Conservation (phyloP, 352 stramenopile genomes). For the Phytophthora capsici region DNA sequence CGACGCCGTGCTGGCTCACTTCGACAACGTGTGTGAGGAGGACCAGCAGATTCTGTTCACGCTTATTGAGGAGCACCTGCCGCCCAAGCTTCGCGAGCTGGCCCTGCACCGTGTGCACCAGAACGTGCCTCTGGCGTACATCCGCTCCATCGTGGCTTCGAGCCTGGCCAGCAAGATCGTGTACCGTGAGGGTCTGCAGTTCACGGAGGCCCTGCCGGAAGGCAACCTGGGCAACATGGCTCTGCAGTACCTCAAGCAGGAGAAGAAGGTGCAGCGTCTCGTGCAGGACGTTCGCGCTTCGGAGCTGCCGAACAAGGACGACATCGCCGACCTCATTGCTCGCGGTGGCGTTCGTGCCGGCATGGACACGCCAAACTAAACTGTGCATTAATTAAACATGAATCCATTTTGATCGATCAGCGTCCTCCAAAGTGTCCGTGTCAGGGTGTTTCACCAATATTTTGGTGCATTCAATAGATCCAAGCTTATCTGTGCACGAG, state of each 20-base stretch:
- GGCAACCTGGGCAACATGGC: conserved; percentile 92
- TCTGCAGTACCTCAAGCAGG: conserved; percentile 94
- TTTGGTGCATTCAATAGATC: conserved; percentile 7
- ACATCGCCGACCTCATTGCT: conserved; percentile 79
- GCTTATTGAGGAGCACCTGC: conserved; percentile 93
- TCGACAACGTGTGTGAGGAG: conserved; percentile 90
- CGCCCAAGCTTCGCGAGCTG: conserved; percentile 93
- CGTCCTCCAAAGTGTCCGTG: conserved; percentile 8
- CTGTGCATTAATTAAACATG: conserved; percentile 18
- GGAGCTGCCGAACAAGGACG: conserved; percentile 56
- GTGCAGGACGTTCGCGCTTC: conserved; percentile 72
- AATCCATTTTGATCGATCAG: conserved; percentile 9
- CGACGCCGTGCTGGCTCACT: conserved; percentile 92
- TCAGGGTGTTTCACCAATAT: not conserved
- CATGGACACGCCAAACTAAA: conserved; percentile 35
- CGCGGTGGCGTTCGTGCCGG: conserved; percentile 80
- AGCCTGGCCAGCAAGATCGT: conserved; percentile 97
- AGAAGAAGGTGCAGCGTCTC: conserved; percentile 93
- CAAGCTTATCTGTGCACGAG: conserved; percentile 16
- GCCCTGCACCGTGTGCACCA: conserved; percentile 93
- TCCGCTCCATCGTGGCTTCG: conserved; percentile 96
- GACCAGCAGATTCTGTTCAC: conserved; percentile 84
- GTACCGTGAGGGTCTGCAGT: conserved; percentile 97
- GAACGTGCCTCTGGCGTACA: conserved; percentile 95
- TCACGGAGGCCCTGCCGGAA: conserved; percentile 92